These are phyloP conservation scores for Austroboletus eburneus DNA, from an alignment of 768 basidiomycete species.

Conservation along the genomic window DNA sequence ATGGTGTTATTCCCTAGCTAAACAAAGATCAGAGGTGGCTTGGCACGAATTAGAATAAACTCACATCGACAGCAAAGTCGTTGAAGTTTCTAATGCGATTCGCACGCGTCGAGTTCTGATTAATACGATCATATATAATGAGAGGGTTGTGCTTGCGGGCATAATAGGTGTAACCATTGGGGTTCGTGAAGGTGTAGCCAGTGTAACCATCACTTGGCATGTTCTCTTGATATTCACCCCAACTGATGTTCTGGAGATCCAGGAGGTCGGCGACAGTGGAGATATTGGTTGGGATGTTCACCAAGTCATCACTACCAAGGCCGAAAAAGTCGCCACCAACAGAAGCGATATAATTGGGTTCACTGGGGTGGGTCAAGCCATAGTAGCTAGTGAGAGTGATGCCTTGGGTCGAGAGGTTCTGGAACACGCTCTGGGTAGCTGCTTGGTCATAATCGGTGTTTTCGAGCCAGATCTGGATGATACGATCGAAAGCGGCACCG, in stretches of 20 bases:
- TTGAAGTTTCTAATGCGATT: slow-evolving; percentile 54
- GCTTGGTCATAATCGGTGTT: slow-evolving; percentile 47
- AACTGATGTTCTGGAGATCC: slow-evolving; percentile 52
- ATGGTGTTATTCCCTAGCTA: slow-evolving; percentile 38
- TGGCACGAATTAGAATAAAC: background rate
- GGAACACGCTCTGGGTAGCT: slow-evolving; percentile 25
- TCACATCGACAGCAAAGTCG: slow-evolving; percentile 52
- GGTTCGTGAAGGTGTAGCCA: slow-evolving; percentile 34
- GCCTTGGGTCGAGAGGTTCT: slow-evolving; percentile 44
- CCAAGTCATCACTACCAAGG: slow-evolving; percentile 39
- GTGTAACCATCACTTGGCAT: slow-evolving; percentile 47
- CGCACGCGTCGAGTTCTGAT: slow-evolving; percentile 36
- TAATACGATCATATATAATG: slow-evolving; percentile 49
- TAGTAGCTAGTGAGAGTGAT: slow-evolving; percentile 45
- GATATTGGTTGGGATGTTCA: slow-evolving; percentile 40
- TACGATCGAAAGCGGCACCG: slow-evolving; percentile 41
- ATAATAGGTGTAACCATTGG: slow-evolving; percentile 42
- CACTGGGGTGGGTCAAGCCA: slow-evolving; percentile 50
- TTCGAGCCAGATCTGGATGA: slow-evolving; percentile 55
- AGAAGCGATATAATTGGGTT: slow-evolving; percentile 53
- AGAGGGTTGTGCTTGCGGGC: slow-evolving; percentile 53
- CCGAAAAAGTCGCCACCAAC: slow-evolving; percentile 53
- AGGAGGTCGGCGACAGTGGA: slow-evolving; percentile 57
- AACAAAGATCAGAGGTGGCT: background rate
- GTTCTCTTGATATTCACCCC: slow-evolving; percentile 58